Evolutionary conservation across 2,329 filamentous ascomycete genomes (phyloP), one percentile per base, ranked within the genome.

Genomic region (Pseudogymnoascus sp.): DNA sequence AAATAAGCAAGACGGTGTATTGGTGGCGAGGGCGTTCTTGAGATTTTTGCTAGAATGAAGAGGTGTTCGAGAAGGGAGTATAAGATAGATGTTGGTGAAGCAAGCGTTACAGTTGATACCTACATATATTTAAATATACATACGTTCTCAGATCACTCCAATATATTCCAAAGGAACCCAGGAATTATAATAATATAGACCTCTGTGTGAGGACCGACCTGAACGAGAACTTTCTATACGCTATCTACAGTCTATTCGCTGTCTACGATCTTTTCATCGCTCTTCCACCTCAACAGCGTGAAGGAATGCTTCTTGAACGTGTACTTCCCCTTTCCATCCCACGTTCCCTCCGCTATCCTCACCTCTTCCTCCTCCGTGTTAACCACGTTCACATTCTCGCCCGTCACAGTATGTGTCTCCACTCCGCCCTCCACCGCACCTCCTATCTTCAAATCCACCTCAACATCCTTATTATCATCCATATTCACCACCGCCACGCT

Each of bases 1-100:
- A 7, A 80, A 85, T 36, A 79, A 84, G 62, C 91, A 97, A 67
- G 92, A 97, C 73, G 93, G 93, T 1, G 79, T 95, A n/a, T 76
- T 80, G 2, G 86, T 96, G 62, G 88, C 86, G 0, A 80, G 82
- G 66, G 87, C 85, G 0, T 96, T 97, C 73, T 73, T 97, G 71
- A 84, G 82, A 49, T 96, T 97, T 69, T 74, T 96, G 69, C 77
- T 85, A 59, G 87, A 91, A 23, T 38, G 23, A 42, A 1, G 4
- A 40, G 3, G 4, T 7, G 12, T 16, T 16, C 5, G 16, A 9
- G 34, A 12, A 11, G n/a, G 11, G 12, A 14, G 7, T 16, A 60
- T 40, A 9, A 7, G 25, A 14, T 56, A 56, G 6, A 23, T 34
- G 2, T 56, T 34, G 5, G 9, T 3, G 49, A 14, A 34, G 9